Percentiles rank a stretch among this genome's conserved stretches.
phyloP scores from a whole-genome alignment of 345 rosid genomes.

The Pugionium cornutum region DNA sequence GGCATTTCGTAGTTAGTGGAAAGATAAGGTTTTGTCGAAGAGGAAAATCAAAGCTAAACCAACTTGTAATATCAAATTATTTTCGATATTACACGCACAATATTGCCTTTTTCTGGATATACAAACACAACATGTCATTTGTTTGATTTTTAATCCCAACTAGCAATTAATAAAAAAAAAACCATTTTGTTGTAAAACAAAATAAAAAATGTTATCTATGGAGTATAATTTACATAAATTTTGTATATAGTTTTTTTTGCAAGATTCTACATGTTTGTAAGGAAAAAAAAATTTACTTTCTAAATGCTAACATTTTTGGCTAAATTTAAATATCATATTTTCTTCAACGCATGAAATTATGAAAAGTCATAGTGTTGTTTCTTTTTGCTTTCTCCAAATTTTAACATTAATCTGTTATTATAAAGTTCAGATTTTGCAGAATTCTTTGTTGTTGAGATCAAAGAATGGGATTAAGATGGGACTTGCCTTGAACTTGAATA shows the following conservation, averaged over 20 bases:
- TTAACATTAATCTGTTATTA: background rate
- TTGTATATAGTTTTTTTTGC: too few relatives aligned
- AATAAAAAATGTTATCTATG: background rate
- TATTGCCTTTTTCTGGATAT: background rate
- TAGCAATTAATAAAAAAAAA: background rate
- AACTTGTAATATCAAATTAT: slow-evolving; percentile 24
- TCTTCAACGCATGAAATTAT: background rate
- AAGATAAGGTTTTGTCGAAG: slow-evolving; percentile 35
- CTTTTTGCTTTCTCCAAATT: too few relatives aligned
- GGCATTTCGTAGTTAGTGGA: slow-evolving; percentile 23
- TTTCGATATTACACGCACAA: background rate
- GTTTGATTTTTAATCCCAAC: background rate
- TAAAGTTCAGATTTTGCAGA: background rate
- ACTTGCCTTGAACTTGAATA: slow-evolving; percentile 31
- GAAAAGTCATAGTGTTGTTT: too few relatives aligned
- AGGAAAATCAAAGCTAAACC: slow-evolving; percentile 26
- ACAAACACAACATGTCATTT: background rate
- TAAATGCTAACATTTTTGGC: too few relatives aligned
- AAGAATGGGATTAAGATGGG: slow-evolving; percentile 2
- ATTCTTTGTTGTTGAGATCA: too few relatives aligned
- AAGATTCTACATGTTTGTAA: too few relatives aligned
- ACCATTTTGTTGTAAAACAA: background rate
- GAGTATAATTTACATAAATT: too few relatives aligned
- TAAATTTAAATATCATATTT: background rate
- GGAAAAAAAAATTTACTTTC: too few relatives aligned